A percentile compares a stretch with the other conserved stretches of the same genome.
These are phyloP conservation scores for Allium fistulosum DNA, from an alignment of 106 monocot genomes.

Conservation along the genomic window DNA sequence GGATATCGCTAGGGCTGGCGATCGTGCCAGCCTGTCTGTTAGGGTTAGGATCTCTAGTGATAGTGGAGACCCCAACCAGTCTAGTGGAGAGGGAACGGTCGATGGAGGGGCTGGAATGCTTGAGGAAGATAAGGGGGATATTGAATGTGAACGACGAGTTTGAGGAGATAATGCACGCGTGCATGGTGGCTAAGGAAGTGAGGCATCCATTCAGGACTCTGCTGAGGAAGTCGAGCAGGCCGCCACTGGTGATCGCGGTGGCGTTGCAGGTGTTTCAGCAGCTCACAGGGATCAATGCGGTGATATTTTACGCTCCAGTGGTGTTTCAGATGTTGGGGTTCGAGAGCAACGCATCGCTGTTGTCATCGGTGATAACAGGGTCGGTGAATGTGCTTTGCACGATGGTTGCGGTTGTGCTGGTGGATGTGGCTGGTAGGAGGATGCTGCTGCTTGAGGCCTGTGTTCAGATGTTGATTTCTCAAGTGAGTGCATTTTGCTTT, in stretches of 20 bases:
- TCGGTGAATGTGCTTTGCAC: conserved; percentile 1
- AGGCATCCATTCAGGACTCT: conserved; percentile 29
- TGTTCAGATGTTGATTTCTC: conserved; percentile 20
- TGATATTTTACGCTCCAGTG: conserved; percentile 40
- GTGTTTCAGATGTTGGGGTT: conserved; percentile 41
- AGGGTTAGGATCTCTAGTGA: conserved; percentile 18
- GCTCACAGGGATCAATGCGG: conserved; percentile 29
- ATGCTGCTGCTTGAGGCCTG: conserved; percentile 18
- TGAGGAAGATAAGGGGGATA: conserved; percentile 26
- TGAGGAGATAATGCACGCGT: conserved; percentile 21
- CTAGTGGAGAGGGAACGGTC: conserved; percentile 22
- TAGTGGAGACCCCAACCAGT: conserved; percentile 35
- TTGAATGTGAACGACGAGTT: conserved; percentile 23
- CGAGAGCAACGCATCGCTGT: conserved; percentile 12
- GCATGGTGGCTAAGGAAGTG: conserved; percentile 20
- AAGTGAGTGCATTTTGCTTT: conserved; percentile 1
- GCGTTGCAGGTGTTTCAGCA: conserved; percentile 35
- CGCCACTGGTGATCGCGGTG: conserved; percentile 24
- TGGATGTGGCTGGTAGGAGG: conserved; percentile 20
- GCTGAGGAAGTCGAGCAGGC: conserved; percentile 17
- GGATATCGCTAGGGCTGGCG: conserved; percentile 31
- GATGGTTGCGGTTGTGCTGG: background rate
- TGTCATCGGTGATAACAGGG: conserved; percentile 21
- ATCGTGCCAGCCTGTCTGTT: conserved; percentile 25
- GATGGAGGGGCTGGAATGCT: conserved; percentile 12